Evolutionary conservation across 202 grass and related monocot genomes (phyloP).

Genomic region (Eragrostis tef): DNA sequence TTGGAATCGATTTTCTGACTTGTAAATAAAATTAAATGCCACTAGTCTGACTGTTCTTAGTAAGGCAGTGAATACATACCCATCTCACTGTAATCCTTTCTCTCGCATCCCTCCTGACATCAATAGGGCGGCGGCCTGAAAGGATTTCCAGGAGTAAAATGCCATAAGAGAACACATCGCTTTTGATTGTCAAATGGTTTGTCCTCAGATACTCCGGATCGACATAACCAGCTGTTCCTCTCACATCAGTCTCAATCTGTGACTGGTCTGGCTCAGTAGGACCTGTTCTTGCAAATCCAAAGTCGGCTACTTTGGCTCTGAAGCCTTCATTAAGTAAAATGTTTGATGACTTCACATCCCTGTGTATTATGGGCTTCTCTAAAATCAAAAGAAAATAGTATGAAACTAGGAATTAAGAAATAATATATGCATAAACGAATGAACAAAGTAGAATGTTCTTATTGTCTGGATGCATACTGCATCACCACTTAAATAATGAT

Average conservation of each 20-base stretch:
- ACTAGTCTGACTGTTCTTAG: neutral
- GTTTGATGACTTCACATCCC: conserved; percentile 93
- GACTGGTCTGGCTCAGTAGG: conserved; percentile 78
- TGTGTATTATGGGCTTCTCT: conserved; percentile 97
- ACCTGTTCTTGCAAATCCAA: conserved; percentile 85
- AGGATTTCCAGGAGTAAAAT: conserved; percentile 95
- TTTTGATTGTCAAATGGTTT: conserved; percentile 77
- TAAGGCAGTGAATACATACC: conserved; percentile 57
- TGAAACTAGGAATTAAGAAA: conserved; percentile 20
- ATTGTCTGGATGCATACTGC: neutral
- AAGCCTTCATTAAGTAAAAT: conserved; percentile 86
- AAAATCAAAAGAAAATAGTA: conserved; percentile 46
- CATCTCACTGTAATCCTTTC: conserved; percentile 94
- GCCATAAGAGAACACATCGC: conserved; percentile 95
- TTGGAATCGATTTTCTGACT: neutral
- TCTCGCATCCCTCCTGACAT: conserved; percentile 49
- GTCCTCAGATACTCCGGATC: conserved; percentile 93
- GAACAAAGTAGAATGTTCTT: conserved; percentile 21
- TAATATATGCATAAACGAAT: conserved; percentile 5
- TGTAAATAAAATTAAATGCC: too few species aligned
- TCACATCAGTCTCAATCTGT: conserved; percentile 76
- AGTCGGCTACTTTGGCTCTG: conserved; percentile 91
- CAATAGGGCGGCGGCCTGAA: conserved; percentile 84
- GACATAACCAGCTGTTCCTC: conserved; percentile 88
- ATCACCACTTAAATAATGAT: conserved; percentile 10